phyloP scores from a whole-genome alignment of 2,329 filamentous ascomycete species.

The Fusarium torulosum region DNA sequence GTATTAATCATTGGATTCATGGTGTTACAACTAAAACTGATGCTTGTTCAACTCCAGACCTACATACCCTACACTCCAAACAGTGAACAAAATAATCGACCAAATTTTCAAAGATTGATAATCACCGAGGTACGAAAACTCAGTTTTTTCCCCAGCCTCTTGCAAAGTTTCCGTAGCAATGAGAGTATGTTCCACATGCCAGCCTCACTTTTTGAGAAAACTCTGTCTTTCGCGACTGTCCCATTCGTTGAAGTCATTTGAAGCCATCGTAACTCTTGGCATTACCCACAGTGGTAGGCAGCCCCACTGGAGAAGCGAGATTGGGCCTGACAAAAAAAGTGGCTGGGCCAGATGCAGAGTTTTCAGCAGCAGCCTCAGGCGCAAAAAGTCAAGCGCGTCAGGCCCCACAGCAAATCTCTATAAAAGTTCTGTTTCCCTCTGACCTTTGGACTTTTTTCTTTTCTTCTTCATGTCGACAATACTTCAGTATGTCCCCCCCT shows the following conservation, averaged over 20 bases:
- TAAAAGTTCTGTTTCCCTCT: slow-evolving; percentile 11
- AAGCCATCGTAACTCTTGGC: not conserved
- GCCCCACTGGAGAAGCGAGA: slow-evolving; percentile 1
- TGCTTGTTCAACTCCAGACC: not conserved
- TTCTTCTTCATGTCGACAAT: slow-evolving; percentile 73
- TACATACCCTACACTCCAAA: no score
- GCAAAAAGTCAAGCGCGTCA: not conserved
- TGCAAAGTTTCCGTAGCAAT: not conserved
- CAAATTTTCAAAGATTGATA: no score
- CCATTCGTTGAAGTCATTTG: not conserved
- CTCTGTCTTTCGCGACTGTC: not conserved
- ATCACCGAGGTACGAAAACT: not conserved
- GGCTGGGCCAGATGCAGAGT: slow-evolving; percentile 25
- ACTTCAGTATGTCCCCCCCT: slow-evolving; percentile 57
- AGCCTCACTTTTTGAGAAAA: not conserved
- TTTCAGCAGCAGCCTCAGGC: slow-evolving; percentile 31
- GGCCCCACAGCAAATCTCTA: slow-evolving; percentile 20
- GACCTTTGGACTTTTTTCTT: slow-evolving; percentile 55
- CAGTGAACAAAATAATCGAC: no score
- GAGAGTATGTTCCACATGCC: not conserved
- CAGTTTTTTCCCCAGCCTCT: not conserved
- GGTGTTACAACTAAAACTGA: no score
- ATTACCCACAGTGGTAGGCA: slow-evolving; percentile 5
- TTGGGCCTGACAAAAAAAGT: slow-evolving; percentile 25
- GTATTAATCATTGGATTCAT: no score